Base-by-base conservation (phyloP, 495 filamentous ascomycete species). In the Neurospora tetraspora region DNA sequence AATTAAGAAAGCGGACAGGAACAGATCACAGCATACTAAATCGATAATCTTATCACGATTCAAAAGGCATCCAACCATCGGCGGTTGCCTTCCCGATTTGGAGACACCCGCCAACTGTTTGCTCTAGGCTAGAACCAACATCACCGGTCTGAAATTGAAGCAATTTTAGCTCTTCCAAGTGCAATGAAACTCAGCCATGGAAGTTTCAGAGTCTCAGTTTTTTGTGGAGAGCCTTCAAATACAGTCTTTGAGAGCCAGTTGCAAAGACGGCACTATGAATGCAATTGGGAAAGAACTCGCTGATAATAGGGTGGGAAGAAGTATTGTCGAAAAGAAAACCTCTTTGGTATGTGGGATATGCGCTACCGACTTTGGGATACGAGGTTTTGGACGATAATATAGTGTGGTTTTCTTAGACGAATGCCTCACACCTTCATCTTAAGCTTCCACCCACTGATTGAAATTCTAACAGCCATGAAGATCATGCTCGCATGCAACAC, bases 401-500 rank as follows among this genome's bases (percentile, higher is more conserved):
- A 20, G 43, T 47, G 43, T 20, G 11, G n/a, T 10, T 47, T 20
- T 47, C 18, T 47, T n/a, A 20, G 43, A 47, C 10, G n/a, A 47
- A 11, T 5, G 9, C 45, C 45, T 47, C 45, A 47, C 45, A 47
- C 45, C 45, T 47, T 23, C 20, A 11, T 20, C 45, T 47, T 47
- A 47, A 47, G 45, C n/a, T 47, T 47, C 20, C 45, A 20, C 43
- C n/a, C 43, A 23, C n/a, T 20, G 9, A 47, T 20, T 20, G 43
- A 47, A 47, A 23, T 11, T 20, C 43, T 23, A 47, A 47, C 47
- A 59, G 47, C 47, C 47, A 59, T 16, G 11, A 59, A 59, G n/a
- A 53, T 20, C 4, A 53, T 20, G n/a, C 43, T 23, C 23, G 23
- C 23, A n/a, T 3, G 80, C 69, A 80, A 42, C 20, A 81, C 39